Evolutionary conservation across 148 eudicot species (phyloP), one percentile per base, ranked within the genome.

Genomic region (Cornus controversa): DNA sequence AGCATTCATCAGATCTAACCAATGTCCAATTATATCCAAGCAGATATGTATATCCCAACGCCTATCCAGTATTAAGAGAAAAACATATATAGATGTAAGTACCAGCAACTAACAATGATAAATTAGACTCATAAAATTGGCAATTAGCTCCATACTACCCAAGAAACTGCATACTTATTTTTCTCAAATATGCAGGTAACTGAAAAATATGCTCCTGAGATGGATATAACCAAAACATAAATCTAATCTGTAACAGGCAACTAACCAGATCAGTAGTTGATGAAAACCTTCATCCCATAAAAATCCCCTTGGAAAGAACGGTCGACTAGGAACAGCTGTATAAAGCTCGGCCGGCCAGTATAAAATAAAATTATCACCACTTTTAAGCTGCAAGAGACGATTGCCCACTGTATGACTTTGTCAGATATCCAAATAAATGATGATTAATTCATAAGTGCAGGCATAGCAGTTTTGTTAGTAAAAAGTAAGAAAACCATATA

Each of bases 201-300:
- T 50, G 50, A 16, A 50, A 50, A 50, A 50, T 50, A 13, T 13
- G 20, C 23, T 22, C 8, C 2, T 7, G 1, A 60, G 31, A 72
- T 36, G 24, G 13, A 66, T 36, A 50, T 2, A 67, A 62, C 50
- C 27, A 69, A 10, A 23, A 68, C 36, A 67, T 53, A 72, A 31
- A 47, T 66, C 24, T 22, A 67, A 79, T 10, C 69, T 67, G 77
- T 25, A 47, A 76, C 75, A 74, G 50, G 74, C 27, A 50, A 77
- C 98, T 72, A 73, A 96, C 99, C 98, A 90, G 77, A 96, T 88
- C 79, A 93, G 77, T 74, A 96, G 86, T 86, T 96, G 99, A 85
- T 96, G 99, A 80, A 96, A 96, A 64, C 99, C 99, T 86, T 96
- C 98, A 87, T 96, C 99, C 99, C 99, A 96, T 74, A 96, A 73